Base-by-base conservation (phyloP, 345 rosid species). In the Populus tremula region DNA sequence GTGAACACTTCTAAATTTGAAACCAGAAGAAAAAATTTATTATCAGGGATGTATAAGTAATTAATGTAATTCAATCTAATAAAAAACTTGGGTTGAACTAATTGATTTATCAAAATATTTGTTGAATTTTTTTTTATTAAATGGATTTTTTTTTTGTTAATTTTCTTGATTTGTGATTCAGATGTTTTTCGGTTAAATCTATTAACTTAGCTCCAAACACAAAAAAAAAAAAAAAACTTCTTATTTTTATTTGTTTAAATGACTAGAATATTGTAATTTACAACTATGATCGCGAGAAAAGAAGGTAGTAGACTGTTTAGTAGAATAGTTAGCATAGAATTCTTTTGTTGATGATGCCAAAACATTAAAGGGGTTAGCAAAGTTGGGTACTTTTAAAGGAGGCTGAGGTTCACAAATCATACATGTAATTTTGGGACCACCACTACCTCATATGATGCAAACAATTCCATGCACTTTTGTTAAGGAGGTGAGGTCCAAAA, bases 121-220 rank as follows among this genome's bases (percentile, higher is more conserved):
- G 0, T 38, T 8, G 0, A 4, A 33, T 33, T 31, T 0, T 33
- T 33, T 33, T 33, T 33, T 33, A 0, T 33, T 33, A 33, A 33
- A 33, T 33, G 3, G 0, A 38, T 6, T 35, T 36, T 38, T 38
- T 38, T 38, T 38, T 1, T 0, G 2, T 38, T 38, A 38, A 38
- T 6, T 0, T 0, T 41, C 12, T 41, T 41, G 0, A 41, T 41
- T 41, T 0, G 0, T 41, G 4, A 41, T 41, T 41, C 2, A 0
- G 0, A 41, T 3, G 0, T 41, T 41, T 0, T 9, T 2, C 0
- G 0, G 1, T 41, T 0, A 10, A 0, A 9, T 41, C 2, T 41
- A 2, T 10, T 41, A 41, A 41, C 0, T 10, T 10, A 4, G 5
- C 36, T 4, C 4, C 36, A 3, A 33, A 33, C 35, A 33, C 5